These are phyloP conservation scores for Aspergillus luchuensis DNA, from an alignment of 2,329 filamentous ascomycete species.

Conservation along the genomic window DNA sequence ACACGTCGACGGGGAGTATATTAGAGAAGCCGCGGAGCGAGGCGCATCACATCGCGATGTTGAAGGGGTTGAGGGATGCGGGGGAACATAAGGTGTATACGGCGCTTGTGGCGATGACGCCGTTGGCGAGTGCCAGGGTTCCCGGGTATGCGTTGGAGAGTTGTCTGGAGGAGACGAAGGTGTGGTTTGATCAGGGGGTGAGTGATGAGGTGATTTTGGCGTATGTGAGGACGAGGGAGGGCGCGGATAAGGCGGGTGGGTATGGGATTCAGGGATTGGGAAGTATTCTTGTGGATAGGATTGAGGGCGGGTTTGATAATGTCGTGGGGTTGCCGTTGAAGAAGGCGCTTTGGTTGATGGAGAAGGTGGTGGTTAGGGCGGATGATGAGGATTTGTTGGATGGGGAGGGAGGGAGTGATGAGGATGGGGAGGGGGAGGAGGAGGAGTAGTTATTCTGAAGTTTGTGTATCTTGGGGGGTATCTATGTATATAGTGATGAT, in stretches of 20 bases:
- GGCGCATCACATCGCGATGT: slow-evolving; percentile 79
- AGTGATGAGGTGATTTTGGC: slow-evolving; percentile 81
- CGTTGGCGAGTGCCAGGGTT: slow-evolving; percentile 74
- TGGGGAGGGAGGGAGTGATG: slow-evolving; percentile 37
- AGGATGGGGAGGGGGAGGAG: slow-evolving; percentile 18
- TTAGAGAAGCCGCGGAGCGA: slow-evolving; percentile 88
- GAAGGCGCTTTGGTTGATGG: slow-evolving; percentile 75
- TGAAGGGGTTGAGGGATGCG: slow-evolving; percentile 77
- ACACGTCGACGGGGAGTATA: slow-evolving; percentile 69
- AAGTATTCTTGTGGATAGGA: slow-evolving; percentile 80
- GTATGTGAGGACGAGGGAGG: slow-evolving; percentile 73
- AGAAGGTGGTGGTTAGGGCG: slow-evolving; percentile 80
- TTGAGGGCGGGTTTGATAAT: slow-evolving; percentile 90
- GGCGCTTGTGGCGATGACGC: slow-evolving; percentile 79
- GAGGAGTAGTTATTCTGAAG: not conserved
- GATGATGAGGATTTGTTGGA: slow-evolving; percentile 53
- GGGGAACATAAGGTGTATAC: slow-evolving; percentile 81
- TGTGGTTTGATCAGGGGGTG: slow-evolving; percentile 76
- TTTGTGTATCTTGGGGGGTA: no score
- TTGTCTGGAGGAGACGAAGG: slow-evolving; percentile 85
- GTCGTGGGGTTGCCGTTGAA: slow-evolving; percentile 88
- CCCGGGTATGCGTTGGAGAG: slow-evolving; percentile 84
- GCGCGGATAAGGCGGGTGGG: slow-evolving; percentile 92
- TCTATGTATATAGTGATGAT: not conserved
- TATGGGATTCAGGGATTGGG: slow-evolving; percentile 92